A percentile compares a stretch with the other conserved stretches of the same genome.
phyloP scores from a whole-genome alignment of 805 yeast genomes.

The Candida alai region DNA sequence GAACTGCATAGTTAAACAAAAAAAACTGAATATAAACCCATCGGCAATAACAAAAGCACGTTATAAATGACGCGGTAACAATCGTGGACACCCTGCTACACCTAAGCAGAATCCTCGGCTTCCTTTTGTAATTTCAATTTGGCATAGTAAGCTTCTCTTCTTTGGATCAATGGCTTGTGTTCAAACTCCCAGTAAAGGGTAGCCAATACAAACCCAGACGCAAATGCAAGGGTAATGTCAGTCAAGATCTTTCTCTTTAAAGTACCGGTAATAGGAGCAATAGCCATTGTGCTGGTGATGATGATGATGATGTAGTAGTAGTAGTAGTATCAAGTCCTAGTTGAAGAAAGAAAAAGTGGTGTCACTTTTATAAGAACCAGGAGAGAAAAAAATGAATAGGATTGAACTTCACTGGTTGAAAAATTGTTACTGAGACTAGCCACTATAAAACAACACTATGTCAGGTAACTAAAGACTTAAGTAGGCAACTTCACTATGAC shows the following conservation, averaged over 20 bases:
- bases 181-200: slow-evolving; percentile 83
- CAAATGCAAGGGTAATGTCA: slow-evolving; percentile 72
- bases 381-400: background rate
- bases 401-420: background rate
- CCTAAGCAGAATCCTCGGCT: slow-evolving; percentile 44
- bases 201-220: slow-evolving; percentile 51
- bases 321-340: too few relatives aligned
- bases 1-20: too few relatives aligned
- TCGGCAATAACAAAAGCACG: too few relatives aligned
- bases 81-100: too few relatives aligned
- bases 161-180: slow-evolving; percentile 69
- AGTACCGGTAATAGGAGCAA: slow-evolving; percentile 83
- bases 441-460: too few relatives aligned
- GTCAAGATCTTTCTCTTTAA: slow-evolving; percentile 76
- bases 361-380: too few relatives aligned
- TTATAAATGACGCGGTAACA: too few relatives aligned
- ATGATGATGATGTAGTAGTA: background rate
- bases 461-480: too few relatives aligned
- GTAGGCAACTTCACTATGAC: too few relatives aligned
- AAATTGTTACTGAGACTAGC: too few relatives aligned
- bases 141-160: slow-evolving; percentile 83
- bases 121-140: slow-evolving; percentile 72
- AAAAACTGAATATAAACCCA: too few relatives aligned
- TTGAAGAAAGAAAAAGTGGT: slow-evolving; percentile 1
- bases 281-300: slow-evolving; percentile 47